Evolutionary conservation across 345 rosid species (phyloP).

Genomic region (Citrus unshiu): DNA sequence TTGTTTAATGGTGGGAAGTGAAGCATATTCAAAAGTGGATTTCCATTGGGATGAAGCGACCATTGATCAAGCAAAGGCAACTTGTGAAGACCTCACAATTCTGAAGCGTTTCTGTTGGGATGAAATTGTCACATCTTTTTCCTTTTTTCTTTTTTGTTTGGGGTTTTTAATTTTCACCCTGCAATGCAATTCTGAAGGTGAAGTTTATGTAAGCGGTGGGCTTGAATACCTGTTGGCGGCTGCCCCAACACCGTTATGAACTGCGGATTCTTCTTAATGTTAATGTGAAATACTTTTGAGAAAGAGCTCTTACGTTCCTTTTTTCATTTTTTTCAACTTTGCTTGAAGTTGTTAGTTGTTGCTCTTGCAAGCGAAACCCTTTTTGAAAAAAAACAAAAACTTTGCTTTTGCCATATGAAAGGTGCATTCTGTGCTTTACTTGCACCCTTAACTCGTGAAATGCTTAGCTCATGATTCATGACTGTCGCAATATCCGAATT

Average conservation of each 20-base stretch:
- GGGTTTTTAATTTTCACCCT: too few species aligned
- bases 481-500: too few species aligned
- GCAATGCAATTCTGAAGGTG: not conserved
- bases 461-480: not conserved
- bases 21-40: not conserved
- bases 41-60: not conserved
- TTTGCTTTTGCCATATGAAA: not conserved
- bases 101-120: not conserved
- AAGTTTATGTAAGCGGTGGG: not conserved
- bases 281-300: not conserved
- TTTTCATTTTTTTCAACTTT: too few species aligned
- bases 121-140: not conserved
- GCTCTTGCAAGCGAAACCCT: not conserved
- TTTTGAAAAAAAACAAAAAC: not conserved
- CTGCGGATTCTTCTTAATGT: not conserved
- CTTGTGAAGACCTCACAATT: not conserved
- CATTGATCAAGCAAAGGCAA: not conserved
- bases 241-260: not conserved
- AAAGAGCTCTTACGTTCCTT: too few species aligned
- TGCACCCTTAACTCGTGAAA: not conserved
- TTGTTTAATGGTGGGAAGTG: not conserved
- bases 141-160: too few species aligned
- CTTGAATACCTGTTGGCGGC: not conserved
- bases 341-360: not conserved
- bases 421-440: not conserved